Evolutionary conservation across 2,329 filamentous ascomycete species (phyloP), one percentile per base, ranked within the genome.

Genomic region (Acrodontium crateriforme): DNA sequence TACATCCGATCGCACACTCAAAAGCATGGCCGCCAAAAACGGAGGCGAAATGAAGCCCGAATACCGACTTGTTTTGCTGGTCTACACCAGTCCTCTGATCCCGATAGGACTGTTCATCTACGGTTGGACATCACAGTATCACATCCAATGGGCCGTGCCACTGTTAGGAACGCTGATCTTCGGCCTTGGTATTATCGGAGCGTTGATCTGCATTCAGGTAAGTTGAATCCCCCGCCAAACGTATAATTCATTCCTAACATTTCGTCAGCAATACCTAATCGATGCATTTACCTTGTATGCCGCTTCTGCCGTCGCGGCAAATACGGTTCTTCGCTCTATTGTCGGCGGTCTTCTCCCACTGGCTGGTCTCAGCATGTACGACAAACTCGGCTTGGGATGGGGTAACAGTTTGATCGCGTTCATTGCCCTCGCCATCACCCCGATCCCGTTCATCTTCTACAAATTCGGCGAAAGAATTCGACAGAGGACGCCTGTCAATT

Each of bases 281-380:
- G 62, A 66, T 38, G 53, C 55, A 9, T 65, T 62, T 28, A 58
- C 62, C 29, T 55, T 54, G 40, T 62, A 61, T 34, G 62, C 62
- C 5, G 61, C 61, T 6, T 57, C 53, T 21, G 61, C 60, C 0
- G 59, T 65, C 25, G 62, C 62, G 6, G 62, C 61, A 9, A 60
- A 59, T 0, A 54, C 60, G 0, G 54, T 63, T 0, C 60, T 64
- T 24, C 42, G 62, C 13, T 56, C 50, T 18, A 25, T 65, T 2
- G 43, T 63, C 12, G 60, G 62, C 7, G 61, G 59, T 3, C 37
- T 63, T 1, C 50, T 64, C 16, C 61, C 61, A 1, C 36, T 64
- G 4, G n/a, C n/a, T n/a, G n/a, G n/a, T n/a, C 54, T 65, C 9
- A 40, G 50, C 25, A 73, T 79, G 69, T 79, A 75, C 43, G 48